phyloP scores from a whole-genome alignment of 1,139 yeast genomes.

The Candida tetrigidarum region DNA sequence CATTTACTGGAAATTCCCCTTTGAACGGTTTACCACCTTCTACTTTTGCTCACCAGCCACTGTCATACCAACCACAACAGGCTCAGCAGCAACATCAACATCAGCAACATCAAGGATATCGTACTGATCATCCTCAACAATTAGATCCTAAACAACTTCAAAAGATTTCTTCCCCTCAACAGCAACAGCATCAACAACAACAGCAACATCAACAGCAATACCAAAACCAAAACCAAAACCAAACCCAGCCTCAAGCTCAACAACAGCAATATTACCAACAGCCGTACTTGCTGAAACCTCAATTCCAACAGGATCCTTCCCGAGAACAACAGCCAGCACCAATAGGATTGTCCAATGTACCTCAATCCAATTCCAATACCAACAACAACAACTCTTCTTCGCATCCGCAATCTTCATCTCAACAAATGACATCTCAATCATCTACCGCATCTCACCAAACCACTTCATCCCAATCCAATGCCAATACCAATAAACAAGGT shows the following conservation, averaged over 20 bases:
- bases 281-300: too few relatives aligned
- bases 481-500: slow-evolving; percentile 5
- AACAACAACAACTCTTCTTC: not conserved
- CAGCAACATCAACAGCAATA: slow-evolving; percentile 19
- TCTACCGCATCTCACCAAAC: slow-evolving; percentile 1
- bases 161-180: slow-evolving; percentile 19
- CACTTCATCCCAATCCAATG: not conserved
- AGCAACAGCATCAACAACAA: slow-evolving; percentile 16
- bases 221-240: slow-evolving; percentile 20
- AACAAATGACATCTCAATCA: slow-evolving; percentile 11
- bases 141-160: slow-evolving; percentile 19
- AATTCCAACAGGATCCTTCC: too few relatives aligned
- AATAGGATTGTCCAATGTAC: too few relatives aligned
- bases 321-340: too few relatives aligned
- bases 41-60: slow-evolving; percentile 17
- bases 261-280: slow-evolving; percentile 15
- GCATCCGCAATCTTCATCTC: slow-evolving; percentile 7
- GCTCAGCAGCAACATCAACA: slow-evolving; percentile 10
- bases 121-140: slow-evolving; percentile 19
- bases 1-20: slow-evolving; percentile 12
- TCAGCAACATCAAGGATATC: slow-evolving; percentile 13
- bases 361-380: too few relatives aligned
- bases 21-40: slow-evolving; percentile 13
- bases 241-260: slow-evolving; percentile 14
- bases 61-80: slow-evolving; percentile 5